phyloP scores from a whole-genome alignment of 1,284 basidiomycete genomes.

The Sanguinoderma infundibulare region DNA sequence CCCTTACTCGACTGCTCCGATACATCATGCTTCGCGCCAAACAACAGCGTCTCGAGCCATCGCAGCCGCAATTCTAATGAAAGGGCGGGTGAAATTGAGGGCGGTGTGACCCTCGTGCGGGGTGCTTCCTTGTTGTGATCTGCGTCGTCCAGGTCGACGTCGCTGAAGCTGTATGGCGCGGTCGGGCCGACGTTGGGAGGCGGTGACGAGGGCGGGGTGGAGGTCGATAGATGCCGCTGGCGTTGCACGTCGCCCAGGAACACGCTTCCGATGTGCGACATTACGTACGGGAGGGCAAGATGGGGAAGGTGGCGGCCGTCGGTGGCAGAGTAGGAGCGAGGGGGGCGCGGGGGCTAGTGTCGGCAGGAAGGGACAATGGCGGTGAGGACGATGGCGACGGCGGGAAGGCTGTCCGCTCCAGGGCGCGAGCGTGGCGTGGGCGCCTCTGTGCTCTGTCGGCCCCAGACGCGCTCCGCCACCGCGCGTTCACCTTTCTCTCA shows the following conservation, averaged over 20 bases:
- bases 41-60: conserved; percentile 76
- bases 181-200: conserved; percentile 42
- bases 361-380: conserved; percentile 2
- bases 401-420: background rate
- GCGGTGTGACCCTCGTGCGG: conserved; percentile 18
- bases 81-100: conserved; percentile 60
- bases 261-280: conserved; percentile 71
- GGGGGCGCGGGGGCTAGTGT: background rate
- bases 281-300: conserved; percentile 25
- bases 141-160: conserved; percentile 27
- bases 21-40: conserved; percentile 61
- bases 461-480: conserved; percentile 23
- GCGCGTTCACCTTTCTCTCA: conserved; percentile 7
- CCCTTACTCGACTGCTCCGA: conserved; percentile 33
- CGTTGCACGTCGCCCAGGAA: conserved; percentile 76
- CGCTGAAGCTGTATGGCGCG: conserved; percentile 26
- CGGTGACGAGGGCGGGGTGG: conserved; percentile 67
- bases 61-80: conserved; percentile 74
- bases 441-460: conserved; percentile 15
- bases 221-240: conserved; percentile 60
- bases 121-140: conserved; percentile 17
- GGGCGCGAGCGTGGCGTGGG: conserved; percentile 15
- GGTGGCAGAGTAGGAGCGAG: conserved; percentile 3
- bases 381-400: background rate
- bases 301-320: background rate